Conservation (phyloP, 805 yeast species). For the Myxozyma geophila region DNA sequence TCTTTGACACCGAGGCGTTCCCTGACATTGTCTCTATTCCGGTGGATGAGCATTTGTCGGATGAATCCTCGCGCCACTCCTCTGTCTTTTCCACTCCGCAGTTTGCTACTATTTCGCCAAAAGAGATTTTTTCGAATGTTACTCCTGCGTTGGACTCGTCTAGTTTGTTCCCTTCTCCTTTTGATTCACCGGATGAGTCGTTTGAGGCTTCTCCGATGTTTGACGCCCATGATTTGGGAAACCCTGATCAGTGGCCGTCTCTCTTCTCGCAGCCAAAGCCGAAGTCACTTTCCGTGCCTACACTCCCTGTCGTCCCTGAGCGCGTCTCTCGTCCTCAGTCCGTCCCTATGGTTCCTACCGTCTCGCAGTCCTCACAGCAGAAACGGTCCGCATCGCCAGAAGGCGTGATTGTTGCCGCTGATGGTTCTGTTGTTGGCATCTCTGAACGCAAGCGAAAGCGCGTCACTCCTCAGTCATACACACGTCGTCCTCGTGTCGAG, state of each 20-base stretch:
- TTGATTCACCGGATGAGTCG: conserved; percentile 33
- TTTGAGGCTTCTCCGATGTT: conserved; percentile 44
- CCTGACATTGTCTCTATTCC: conserved; percentile 30
- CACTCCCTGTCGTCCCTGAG: not conserved
- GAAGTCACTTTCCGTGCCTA: not conserved
- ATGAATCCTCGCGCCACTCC: conserved; percentile 24
- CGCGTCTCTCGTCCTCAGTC: conserved; percentile 1
- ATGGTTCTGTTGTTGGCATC: conserved; percentile 34
- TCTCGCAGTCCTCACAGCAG: not conserved
- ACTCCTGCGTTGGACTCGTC: conserved; percentile 19
- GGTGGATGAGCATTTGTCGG: conserved; percentile 19
- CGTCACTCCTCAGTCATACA: conserved; percentile 34
- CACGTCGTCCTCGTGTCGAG: conserved; percentile 42
- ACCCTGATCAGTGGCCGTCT: conserved; percentile 44
- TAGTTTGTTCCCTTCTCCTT: conserved; percentile 25
- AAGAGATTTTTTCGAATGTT: conserved; percentile 14
- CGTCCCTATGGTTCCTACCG: not conserved
- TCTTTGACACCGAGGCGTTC: conserved; percentile 21
- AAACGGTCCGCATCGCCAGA: conserved; percentile 27
- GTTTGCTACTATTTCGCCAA: conserved; percentile 25
- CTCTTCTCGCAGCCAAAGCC: conserved; percentile 41
- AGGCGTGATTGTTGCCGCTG: conserved; percentile 30
- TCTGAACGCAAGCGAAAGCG: conserved; percentile 37
- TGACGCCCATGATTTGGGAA: conserved; percentile 41
- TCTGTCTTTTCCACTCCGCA: conserved; percentile 29